Base-by-base conservation (phyloP, 2,329 filamentous ascomycete genomes). In the Ascosphaera apis region DNA sequence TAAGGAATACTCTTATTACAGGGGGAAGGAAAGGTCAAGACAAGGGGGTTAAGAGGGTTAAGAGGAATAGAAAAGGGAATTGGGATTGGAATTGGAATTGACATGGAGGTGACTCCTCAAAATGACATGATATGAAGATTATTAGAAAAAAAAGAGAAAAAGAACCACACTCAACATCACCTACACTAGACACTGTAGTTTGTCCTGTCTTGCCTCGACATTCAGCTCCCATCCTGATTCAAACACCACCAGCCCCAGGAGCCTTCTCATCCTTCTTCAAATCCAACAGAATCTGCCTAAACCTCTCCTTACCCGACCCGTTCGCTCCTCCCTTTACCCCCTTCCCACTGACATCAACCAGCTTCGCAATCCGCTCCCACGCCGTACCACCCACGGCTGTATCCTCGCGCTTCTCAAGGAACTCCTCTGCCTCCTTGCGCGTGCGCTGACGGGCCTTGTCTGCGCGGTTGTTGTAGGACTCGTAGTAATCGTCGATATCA, bases 401-500 rank as follows among this genome's bases (percentile, higher is more conserved):
- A 54, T 95, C 84, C 54, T 98, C 86, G 41, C 84, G 72, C 55
- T 66, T 83, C 37, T 70, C 75, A 33, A 95, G 62, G 57, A 95
- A 98, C 52, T 92, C 74, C 50, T 95, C 86, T 4, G 86, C 88
- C 47, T 98, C 88, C 55, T 79, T 77, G 48, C 76, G 72, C 38
- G 86, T 88, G 62, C 91, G 81, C 15, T 76, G 66, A 45, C 93
- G 76, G 40, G 70, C 72, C 68, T 95, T 95, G 55, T 98, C 88
- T 56, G 88, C 86, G 63, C 93, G 92, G 57, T 77, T 75, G 64
- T 95, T 95, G 66, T 98, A 98, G 60, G 92, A 93, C 53, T 93
- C 84, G 65, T 98, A 98, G 61, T 95, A 98, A 55, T 93, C 88
- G 54, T 98, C 88, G 44, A 98, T 91, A 55, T 91, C 88, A 53